Evolutionary conservation across 495 filamentous ascomycete species (phyloP), one percentile per base, ranked within the genome.

Genomic region (Gamarada debralockiae): DNA sequence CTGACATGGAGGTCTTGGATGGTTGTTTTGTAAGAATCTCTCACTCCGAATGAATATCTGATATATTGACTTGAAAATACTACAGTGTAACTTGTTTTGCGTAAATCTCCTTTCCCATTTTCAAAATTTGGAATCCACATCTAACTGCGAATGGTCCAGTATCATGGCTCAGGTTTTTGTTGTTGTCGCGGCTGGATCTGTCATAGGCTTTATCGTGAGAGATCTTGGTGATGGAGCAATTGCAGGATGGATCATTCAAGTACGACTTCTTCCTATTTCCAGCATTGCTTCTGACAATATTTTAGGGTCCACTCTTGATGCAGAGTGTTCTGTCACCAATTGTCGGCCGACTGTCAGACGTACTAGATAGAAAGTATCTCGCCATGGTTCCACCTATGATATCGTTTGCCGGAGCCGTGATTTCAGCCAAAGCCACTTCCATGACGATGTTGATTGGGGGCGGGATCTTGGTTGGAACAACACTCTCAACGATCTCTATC

Each of bases 361-460:
- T 79, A 4, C 55, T 80, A 0, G 76, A 79, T 43, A 62, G 76
- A 14, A 79, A 79, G 52, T 76, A 70, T 42, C 58, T 80, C 7
- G 74, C 77, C 0, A 60, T 71, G 0, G 54, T 75, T 1, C 77
- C 74, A 3, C 75, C 76, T 2, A 56, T 77, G 0, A 67, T 82
- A 36, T 76, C 76, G 5, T 78, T 78, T 27, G 67, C 72, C 3
- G 76, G 78, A 17, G 72, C 76, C 4, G 64, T 76, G 17, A 59
- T 80, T 8, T 80, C 73, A 13, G 78, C 77, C n/a, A 75, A 69
- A 45, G 77, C 78, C 0, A 73, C 66, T 17, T 71, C 67, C 3
- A 80, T 82, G 74, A 65, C 61, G 31, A 72, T 74, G 66, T 65
- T 82, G 5, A 77, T 79, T 46, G 77, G 72, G 14, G 78, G 78